phyloP scores from a whole-genome alignment of 1,284 basidiomycete genomes.

The Boletus holoroseus region DNA sequence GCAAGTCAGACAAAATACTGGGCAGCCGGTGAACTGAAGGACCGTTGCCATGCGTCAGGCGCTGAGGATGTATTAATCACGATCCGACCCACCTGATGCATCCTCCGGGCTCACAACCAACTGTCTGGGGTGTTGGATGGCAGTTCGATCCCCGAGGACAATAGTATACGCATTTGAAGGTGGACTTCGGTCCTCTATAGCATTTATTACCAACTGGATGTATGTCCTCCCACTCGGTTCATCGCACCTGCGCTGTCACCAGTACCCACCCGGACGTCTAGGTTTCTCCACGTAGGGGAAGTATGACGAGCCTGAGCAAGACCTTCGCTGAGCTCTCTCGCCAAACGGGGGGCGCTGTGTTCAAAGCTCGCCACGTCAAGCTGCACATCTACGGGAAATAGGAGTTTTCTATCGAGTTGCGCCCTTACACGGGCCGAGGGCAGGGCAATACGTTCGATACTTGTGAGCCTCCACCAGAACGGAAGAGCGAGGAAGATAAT shows the following conservation, averaged over 20 bases:
- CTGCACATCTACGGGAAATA: slow-evolving; percentile 50
- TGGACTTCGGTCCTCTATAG: slow-evolving; percentile 15
- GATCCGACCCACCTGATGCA: slow-evolving; percentile 26
- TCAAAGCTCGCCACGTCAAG: slow-evolving; percentile 36
- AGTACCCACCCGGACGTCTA: slow-evolving; percentile 35
- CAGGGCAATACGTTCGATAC: slow-evolving; percentile 73
- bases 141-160: slow-evolving; percentile 25
- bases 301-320: slow-evolving; percentile 17
- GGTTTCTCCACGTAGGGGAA: slow-evolving; percentile 37
- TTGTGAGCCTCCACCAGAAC: slow-evolving; percentile 86
- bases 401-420: slow-evolving; percentile 44
- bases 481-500: slow-evolving; percentile 71
- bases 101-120: slow-evolving; percentile 25
- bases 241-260: slow-evolving; percentile 27
- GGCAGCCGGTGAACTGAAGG: slow-evolving; percentile 32
- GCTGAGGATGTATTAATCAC: slow-evolving; percentile 3
- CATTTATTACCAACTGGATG: slow-evolving; percentile 10
- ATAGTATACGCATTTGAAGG: slow-evolving; percentile 22
- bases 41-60: slow-evolving; percentile 10
- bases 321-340: slow-evolving; percentile 22
- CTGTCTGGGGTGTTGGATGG: slow-evolving; percentile 20
- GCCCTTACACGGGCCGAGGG: slow-evolving; percentile 58
- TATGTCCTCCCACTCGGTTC: not conserved
- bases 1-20: slow-evolving; percentile 41
- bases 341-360: slow-evolving; percentile 6